These are phyloP conservation scores for Penicillium paradoxum DNA, from an alignment of 495 filamentous ascomycete genomes.

Conservation along the genomic window DNA sequence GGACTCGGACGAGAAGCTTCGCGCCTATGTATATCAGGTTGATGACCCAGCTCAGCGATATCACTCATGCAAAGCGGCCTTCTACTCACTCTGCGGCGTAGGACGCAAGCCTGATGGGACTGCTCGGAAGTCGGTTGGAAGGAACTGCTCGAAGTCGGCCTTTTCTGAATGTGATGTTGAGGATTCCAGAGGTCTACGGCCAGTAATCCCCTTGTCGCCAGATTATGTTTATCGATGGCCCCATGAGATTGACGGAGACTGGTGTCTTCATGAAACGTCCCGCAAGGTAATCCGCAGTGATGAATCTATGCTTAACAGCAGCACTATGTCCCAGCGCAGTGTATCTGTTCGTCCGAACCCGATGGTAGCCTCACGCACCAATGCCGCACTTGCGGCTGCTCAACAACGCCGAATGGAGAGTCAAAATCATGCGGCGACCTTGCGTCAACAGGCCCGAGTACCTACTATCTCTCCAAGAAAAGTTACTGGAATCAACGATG, in stretches of 20 bases:
- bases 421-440: constrained; percentile 45
- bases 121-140: constrained; percentile 38
- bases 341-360: constrained; percentile 24
- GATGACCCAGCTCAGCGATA: constrained; percentile 39
- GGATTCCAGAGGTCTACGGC: constrained; percentile 64
- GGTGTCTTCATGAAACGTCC: constrained; percentile 35
- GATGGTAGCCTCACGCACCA: constrained; percentile 32
- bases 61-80: constrained; percentile 39
- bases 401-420: constrained; percentile 39
- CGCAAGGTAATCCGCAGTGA: constrained; percentile 24
- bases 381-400: constrained; percentile 39
- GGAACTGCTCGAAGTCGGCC: constrained; percentile 48
- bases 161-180: constrained; percentile 68
- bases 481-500: constrained; percentile 28
- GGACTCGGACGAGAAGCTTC: constrained; percentile 41
- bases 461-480: constrained; percentile 28
- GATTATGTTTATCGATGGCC: constrained; percentile 62
- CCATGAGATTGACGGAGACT: constrained; percentile 35
- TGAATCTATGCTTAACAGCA: constrained; percentile 29
- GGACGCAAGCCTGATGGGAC: constrained; percentile 43
- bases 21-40: constrained; percentile 36
- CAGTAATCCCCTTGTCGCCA: constrained; percentile 61
- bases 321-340: constrained; percentile 30
- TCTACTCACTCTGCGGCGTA: constrained; percentile 49
- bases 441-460: constrained; percentile 42